These are phyloP conservation scores for Coffea humblotiana DNA, from an alignment of 305 asterid species.

Conservation along the genomic window DNA sequence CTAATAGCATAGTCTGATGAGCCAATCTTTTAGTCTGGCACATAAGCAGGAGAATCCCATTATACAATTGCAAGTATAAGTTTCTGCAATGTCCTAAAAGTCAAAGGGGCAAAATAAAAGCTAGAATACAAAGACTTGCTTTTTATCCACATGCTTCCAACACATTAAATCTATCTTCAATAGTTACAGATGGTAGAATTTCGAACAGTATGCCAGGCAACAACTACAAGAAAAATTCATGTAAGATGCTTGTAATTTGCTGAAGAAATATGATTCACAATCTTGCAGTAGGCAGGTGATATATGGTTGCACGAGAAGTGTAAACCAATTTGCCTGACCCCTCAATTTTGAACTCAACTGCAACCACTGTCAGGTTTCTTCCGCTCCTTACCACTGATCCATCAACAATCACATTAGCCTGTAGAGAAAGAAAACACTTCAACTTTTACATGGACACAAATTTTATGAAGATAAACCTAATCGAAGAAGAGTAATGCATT, in stretches of 20 bases:
- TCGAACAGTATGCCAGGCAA: neutral
- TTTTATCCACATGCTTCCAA: neutral
- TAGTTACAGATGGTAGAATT: neutral
- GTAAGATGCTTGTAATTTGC: neutral
- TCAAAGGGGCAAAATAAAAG: neutral
- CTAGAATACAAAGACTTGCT: neutral
- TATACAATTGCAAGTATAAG: neutral
- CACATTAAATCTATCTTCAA: neutral
- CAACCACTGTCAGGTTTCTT: conserved; percentile 63
- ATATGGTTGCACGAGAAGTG: conserved; percentile 67
- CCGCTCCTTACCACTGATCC: conserved; percentile 71
- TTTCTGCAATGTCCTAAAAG: neutral
- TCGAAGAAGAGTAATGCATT: neutral
- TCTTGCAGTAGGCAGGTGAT: conserved; percentile 61
- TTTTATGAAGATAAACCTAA: neutral
- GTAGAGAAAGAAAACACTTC: conserved; percentile 20
- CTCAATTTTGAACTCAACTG: conserved; percentile 55
- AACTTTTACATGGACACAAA: neutral
- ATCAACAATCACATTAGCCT: conserved; percentile 59
- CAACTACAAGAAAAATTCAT: neutral
- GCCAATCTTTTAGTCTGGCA: neutral
- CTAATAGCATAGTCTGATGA: neutral
- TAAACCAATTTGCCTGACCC: conserved; percentile 50
- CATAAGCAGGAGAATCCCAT: neutral
- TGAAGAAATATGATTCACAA: conserved; percentile 34